Percentiles rank a stretch among this genome's conserved stretches.
phyloP scores from a whole-genome alignment of 805 yeast species.

The Sugiyamaella boreocaroliniensis region DNA sequence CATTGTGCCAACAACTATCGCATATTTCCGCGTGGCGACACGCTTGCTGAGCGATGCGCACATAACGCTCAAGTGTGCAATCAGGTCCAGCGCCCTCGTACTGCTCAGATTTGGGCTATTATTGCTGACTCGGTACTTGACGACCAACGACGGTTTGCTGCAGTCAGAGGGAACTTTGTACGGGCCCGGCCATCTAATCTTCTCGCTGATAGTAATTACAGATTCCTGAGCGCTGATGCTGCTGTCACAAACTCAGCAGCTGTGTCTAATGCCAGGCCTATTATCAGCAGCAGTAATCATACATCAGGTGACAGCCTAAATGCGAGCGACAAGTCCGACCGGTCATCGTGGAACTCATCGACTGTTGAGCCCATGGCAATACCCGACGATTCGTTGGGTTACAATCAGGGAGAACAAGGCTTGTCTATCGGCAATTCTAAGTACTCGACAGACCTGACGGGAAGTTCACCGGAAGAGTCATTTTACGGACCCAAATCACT shows the following conservation, averaged over 20 bases:
- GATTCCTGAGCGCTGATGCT: neutral
- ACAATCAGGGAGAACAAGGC: neutral
- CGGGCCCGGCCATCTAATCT: neutral
- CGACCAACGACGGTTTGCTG: conserved; percentile 20
- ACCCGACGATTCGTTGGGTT: conserved; percentile 1
- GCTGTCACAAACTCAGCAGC: neutral
- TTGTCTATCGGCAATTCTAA: neutral
- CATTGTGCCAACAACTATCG: conserved; percentile 18
- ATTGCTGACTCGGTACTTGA: conserved; percentile 44
- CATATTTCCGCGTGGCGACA: conserved; percentile 38
- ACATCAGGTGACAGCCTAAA: neutral
- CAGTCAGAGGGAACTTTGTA: neutral
- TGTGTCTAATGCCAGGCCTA: neutral
- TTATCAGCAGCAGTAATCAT: too few relatives aligned
- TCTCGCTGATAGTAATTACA: neutral
- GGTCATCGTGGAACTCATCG: neutral
- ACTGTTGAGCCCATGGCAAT: conserved; percentile 4
- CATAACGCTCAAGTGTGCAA: conserved; percentile 47
- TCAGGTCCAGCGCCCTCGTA: conserved; percentile 43
- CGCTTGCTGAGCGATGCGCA: conserved; percentile 48
- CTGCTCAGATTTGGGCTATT: conserved; percentile 58
- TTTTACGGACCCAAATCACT: conserved; percentile 7
- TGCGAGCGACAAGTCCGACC: neutral
- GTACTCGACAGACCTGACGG: conserved; percentile 1
- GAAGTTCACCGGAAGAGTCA: conserved; percentile 14